Evolutionary conservation across 2,329 filamentous ascomycete species (phyloP), one percentile per base, ranked within the genome.

Genomic region (Verticillium dahliae): DNA sequence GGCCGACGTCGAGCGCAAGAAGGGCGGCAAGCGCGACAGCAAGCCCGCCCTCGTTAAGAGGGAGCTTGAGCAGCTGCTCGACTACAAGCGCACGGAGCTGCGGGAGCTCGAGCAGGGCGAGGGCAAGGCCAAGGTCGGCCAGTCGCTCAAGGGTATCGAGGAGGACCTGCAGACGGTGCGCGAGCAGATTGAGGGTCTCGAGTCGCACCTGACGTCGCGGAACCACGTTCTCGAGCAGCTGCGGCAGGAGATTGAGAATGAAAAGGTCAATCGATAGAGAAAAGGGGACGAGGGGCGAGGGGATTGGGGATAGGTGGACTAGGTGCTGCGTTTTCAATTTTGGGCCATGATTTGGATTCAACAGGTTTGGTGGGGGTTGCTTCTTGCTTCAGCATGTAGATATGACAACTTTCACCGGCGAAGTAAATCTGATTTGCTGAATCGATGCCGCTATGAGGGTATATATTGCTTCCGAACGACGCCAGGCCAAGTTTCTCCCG

Each of bases 31-130:
- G 78, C 81, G 92, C 56, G 87, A 92, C 66, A 89, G 86, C 31
- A 96, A 92, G 76, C 94, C 94, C 54, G 91, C 92, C 41, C 82
- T 99, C 50, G 91, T 98, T 61, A 98, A 97, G 83, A 84, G 93
- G 65, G 95, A 99, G 77, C 80, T 97, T 56, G 92, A 98, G 75
- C 91, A 97, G 78, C 77, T 99, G 75, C 81, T 99, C 54, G 95
- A 99, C 71, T 98, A 96, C 75, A 99, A 99, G 85, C 82, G 91
- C 73, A 86, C 86, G 71, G 89, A 88, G 79, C 80, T 94, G 73
- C 82, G 86, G 67, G 92, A 90, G 58, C 71, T 92, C 75, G 89
- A 95, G 75, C 84, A 86, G 65, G 90, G 90, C 35, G 83, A 85
- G 60, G 87, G 85, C 65, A 88, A 83, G 77, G 86, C 80, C 59